Evolutionary conservation across 768 basidiomycete genomes (phyloP), one percentile per base, ranked within the genome.

Genomic region (Myochromella boudieri): DNA sequence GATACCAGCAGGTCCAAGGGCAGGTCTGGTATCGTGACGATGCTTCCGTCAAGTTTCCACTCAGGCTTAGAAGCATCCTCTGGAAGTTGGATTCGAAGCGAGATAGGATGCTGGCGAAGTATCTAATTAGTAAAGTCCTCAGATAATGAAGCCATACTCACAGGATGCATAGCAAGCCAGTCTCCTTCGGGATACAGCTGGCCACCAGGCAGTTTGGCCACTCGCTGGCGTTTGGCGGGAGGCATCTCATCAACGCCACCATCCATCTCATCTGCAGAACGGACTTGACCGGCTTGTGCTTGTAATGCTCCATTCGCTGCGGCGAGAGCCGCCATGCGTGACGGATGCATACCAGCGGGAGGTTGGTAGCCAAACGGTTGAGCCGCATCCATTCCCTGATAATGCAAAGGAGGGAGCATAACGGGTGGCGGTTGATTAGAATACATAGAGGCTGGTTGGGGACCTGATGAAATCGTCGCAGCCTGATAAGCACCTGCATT

Each of bases 121-220:
- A 38, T 36, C 33, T 5, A 14, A 11, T 28, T 25, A 27, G 27
- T 51, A 14, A 26, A 11, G 22, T 24, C 12, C 4, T 7, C 9
- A 11, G 48, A 46, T 46, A 14, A 44, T 44, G 46, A 37, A 44
- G 29, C 27, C 46, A 17, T 18, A 69, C 78, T 67, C 46, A 85
- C 84, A 25, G 93, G 90, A 63, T 97, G 92, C 80, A 92, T 84
- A 37, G 75, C 75, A 55, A 92, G 82, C 94, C 94, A 97, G 64
- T 95, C 91, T 43, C 81, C 76, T 59, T 93, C 94, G 6, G 91
- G 78, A 65, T 95, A 97, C 46, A 87, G 67, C 44, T 82, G 82
- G 0, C 92, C 92, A 22, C 84, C 90, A 2, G 91, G 88, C 28
- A 93, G 68, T 66, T 93, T 95, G 21, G 87, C 86, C 11, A 95